Conservation (phyloP, 2,329 filamentous ascomycete species). For the Metarhizium robertsii region DNA sequence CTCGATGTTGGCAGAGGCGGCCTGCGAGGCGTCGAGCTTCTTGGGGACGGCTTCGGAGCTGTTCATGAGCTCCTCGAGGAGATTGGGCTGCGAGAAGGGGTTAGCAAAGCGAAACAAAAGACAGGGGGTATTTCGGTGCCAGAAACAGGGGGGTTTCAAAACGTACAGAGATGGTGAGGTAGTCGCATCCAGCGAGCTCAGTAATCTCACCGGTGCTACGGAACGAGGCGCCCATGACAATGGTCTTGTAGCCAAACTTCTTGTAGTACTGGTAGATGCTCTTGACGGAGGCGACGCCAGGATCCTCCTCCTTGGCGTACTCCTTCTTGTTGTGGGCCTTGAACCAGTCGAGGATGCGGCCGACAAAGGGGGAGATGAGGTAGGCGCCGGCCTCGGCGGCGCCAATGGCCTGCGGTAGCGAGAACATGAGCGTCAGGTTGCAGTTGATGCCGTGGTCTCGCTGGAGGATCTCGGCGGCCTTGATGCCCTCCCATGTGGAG, state of each 20-base stretch:
- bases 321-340: constrained; percentile 94
- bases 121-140: neutral
- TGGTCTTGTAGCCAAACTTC: constrained; percentile 98
- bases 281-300: constrained; percentile 90
- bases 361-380: constrained; percentile 98
- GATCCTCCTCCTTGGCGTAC: constrained; percentile 82
- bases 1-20: constrained; percentile 62
- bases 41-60: constrained; percentile 72
- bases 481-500: constrained; percentile 99
- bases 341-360: constrained; percentile 99
- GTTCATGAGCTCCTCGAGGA: constrained; percentile 91
- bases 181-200: constrained; percentile 96
- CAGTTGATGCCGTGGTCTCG: constrained; percentile 92
- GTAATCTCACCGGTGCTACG: constrained; percentile 94
- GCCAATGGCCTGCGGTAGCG: constrained; percentile 84
- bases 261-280: constrained; percentile 99
- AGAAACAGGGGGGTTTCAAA: neutral
- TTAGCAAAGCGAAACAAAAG: constrained; percentile 7
- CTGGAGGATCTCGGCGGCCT: constrained; percentile 95
- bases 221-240: constrained; percentile 99
- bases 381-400: constrained; percentile 91
- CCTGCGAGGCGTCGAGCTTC: constrained; percentile 74
- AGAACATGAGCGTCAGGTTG: constrained; percentile 99
- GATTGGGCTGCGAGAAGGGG: constrained; percentile 54
- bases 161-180: constrained; percentile 91